These are phyloP conservation scores for Hypoxylon sp. DNA, from an alignment of 2,329 filamentous ascomycete species.

Conservation along the genomic window DNA sequence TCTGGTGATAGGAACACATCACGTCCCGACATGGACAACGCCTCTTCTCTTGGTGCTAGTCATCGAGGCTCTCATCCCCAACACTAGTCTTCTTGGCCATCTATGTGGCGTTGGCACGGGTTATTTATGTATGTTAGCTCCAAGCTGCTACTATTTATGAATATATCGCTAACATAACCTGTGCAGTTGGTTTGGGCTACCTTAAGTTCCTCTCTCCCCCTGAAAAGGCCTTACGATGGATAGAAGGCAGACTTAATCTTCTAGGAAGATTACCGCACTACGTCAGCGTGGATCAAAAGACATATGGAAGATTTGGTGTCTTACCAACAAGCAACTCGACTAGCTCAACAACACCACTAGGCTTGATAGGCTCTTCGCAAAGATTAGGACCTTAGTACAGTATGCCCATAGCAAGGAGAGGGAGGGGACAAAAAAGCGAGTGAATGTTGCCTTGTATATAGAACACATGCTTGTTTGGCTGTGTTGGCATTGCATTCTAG, in stretches of 20 bases:
- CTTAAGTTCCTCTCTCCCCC: constrained; percentile 89
- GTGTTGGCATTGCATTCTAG: constrained; percentile 26
- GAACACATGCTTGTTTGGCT: constrained; percentile 9
- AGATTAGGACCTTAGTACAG: constrained; percentile 69
- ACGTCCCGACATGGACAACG: constrained; percentile 92
- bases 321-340: constrained; percentile 67
- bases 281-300: constrained; percentile 94
- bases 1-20: constrained; percentile 67
- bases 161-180: constrained; percentile 39
- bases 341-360: constrained; percentile 59
- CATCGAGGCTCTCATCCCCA: constrained; percentile 78
- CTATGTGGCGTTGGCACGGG: constrained; percentile 84
- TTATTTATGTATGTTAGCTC: constrained; percentile 75
- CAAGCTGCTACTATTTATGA: background rate
- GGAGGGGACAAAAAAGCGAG: constrained; percentile 40
- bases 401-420: background rate
- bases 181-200: constrained; percentile 81
- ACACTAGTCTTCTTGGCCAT: constrained; percentile 86
- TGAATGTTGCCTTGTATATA: constrained; percentile 25
- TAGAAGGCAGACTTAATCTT: constrained; percentile 88
- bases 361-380: constrained; percentile 71
- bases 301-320: constrained; percentile 90
- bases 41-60: constrained; percentile 81
- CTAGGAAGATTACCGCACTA: constrained; percentile 87
- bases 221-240: constrained; percentile 85